phyloP scores from a whole-genome alignment of 192 early-diverging fungal species.

The Podila epicladia region DNA sequence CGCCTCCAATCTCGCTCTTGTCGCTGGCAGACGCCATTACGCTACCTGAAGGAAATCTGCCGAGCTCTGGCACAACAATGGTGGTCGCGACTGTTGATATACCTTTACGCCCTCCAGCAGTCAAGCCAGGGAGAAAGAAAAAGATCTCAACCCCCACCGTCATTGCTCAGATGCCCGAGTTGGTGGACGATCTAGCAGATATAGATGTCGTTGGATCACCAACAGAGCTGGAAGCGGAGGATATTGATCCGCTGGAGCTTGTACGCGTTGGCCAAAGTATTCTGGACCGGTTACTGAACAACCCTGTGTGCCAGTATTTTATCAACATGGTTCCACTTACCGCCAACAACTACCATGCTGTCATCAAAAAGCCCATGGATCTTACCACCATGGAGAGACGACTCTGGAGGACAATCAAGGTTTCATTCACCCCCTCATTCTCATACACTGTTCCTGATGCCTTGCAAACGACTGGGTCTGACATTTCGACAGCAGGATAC shows the following conservation, averaged over 20 bases:
- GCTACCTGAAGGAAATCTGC: not conserved
- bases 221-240: not conserved
- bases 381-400: constrained; percentile 55
- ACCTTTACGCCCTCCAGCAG: not conserved
- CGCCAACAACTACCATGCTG: constrained; percentile 52
- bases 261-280: constrained; percentile 24
- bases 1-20: not conserved
- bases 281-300: constrained; percentile 23
- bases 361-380: constrained; percentile 59
- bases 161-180: no score
- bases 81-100: not conserved
- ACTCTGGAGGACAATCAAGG: constrained; percentile 48
- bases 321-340: constrained; percentile 45
- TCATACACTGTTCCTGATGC: not conserved
- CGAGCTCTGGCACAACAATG: not conserved
- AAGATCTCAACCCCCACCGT: not conserved
- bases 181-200: not conserved
- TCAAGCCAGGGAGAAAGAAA: not conserved
- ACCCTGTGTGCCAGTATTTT: constrained; percentile 27
- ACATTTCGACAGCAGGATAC: constrained; percentile 34
- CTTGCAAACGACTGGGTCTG: not conserved
- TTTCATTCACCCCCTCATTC: not conserved
- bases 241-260: constrained; percentile 18
- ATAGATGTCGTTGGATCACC: not conserved
- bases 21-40: not conserved